Evolutionary conservation across 2,329 filamentous ascomycete species (phyloP), one percentile per base, ranked within the genome.

Genomic region (Iodosphaeria phyllophila): DNA sequence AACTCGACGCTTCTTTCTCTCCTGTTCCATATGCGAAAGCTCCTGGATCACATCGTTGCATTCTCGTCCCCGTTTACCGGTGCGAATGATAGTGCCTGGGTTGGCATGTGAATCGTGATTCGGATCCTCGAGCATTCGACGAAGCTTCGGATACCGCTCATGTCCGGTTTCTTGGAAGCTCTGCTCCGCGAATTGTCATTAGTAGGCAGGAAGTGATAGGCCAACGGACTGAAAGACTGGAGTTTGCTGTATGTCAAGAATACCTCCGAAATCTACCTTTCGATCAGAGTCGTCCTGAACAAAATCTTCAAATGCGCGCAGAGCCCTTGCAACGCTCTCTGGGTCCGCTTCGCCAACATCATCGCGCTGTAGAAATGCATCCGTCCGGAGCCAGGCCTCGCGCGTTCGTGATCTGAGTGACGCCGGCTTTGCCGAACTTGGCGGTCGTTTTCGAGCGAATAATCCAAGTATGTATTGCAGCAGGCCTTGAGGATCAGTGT

Each of bases 351-450:
- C 36, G 28, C 16, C 28, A 26, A 36, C 24, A 18, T 32, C 27
- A 34, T 38, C 35, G 25, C 28, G 33, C 30, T 38, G 36, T 31
- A 39, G 27, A 35, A 22, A 38, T 31, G 36, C 31, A 31, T 38
- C 36, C 29, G 37, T 38, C 24, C 35, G 36, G 20, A 40, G 29
- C 34, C 36, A 40, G 35, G 36, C 37, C 8, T 40, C 36, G 32
- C 29, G 35, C 28, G 21, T 30, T 24, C 26, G 34, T 24, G 37
- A 36, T 31, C 25, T 32, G n/a, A n/a, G n/a, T n/a, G n/a, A n/a
- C n/a, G n/a, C n/a, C n/a, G n/a, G n/a, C n/a, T n/a, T n/a, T n/a
- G n/a, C n/a, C n/a, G n/a, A n/a, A n/a, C n/a, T n/a, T n/a, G n/a
- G n/a, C n/a, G n/a, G n/a, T n/a, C n/a, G n/a, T n/a, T n/a, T n/a